phyloP scores from a whole-genome alignment of 1,284 basidiomycete genomes.

The Ustilago shanxiensis region DNA sequence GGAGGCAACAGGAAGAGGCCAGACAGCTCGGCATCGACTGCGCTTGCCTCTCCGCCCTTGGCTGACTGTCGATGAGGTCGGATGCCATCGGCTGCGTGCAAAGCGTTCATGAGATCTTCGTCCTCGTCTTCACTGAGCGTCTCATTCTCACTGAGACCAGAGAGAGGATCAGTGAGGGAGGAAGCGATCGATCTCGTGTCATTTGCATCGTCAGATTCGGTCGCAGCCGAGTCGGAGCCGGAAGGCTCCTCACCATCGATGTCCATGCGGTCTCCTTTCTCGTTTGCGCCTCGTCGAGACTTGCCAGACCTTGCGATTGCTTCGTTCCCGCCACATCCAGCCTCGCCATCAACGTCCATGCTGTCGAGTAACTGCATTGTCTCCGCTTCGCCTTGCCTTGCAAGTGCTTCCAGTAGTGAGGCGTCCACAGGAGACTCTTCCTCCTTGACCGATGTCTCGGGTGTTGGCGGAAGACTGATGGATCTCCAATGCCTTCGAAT shows the following conservation, averaged over 20 bases:
- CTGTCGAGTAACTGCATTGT: conserved; percentile 20
- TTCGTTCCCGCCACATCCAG: conserved; percentile 40
- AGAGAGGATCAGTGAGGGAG: conserved; percentile 61
- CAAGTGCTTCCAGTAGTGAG: conserved; percentile 15
- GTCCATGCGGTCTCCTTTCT: conserved; percentile 16
- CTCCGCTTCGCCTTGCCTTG: conserved; percentile 26
- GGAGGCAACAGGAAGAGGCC: conserved; percentile 57
- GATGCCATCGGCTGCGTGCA: conserved; percentile 25
- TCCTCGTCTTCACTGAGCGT: conserved; percentile 52
- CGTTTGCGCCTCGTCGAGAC: neutral
- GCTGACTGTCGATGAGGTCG: conserved; percentile 12
- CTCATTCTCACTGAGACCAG: conserved; percentile 51
- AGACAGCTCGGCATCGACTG: conserved; percentile 33
- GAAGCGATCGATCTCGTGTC: conserved; percentile 51
- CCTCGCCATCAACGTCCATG: conserved; percentile 24
- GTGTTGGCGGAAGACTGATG: conserved; percentile 47
- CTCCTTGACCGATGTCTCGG: conserved; percentile 36
- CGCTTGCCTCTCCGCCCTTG: conserved; percentile 14
- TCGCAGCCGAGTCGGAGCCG: conserved; percentile 8
- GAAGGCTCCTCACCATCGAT: conserved; percentile 7
- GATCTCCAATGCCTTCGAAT: conserved; percentile 57
- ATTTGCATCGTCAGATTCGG: conserved; percentile 33
- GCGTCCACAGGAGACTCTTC: conserved; percentile 15
- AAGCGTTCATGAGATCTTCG: conserved; percentile 47
- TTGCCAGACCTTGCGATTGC: conserved; percentile 7